Percentiles rank a stretch among this genome's conserved stretches.
Evolutionary conservation across 2,329 filamentous ascomycete species (phyloP).

Genomic region (Pezicula carpinea): DNA sequence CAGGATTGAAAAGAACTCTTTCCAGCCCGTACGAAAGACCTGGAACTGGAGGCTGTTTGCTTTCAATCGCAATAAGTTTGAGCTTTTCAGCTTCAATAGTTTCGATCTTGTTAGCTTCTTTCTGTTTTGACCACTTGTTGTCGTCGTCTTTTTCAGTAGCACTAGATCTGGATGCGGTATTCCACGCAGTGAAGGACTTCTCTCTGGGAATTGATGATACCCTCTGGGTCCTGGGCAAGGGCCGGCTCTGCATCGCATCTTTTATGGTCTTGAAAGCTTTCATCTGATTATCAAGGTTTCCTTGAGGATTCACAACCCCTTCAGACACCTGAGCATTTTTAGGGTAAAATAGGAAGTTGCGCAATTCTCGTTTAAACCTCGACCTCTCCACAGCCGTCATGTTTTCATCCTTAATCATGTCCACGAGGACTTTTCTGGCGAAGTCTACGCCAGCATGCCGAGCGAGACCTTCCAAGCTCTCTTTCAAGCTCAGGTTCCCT

Average conservation of each 20-base stretch:
- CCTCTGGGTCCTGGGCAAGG: not conserved
- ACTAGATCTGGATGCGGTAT: too few relatives aligned
- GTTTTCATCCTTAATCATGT: not conserved
- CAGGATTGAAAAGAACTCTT: constrained; percentile 84
- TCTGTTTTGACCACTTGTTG: constrained; percentile 1
- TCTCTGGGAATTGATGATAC: not conserved
- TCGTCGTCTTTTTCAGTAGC: not conserved
- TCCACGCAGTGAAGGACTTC: too few relatives aligned
- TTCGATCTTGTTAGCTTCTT: constrained; percentile 18
- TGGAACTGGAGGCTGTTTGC: constrained; percentile 24
- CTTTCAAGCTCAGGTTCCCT: too few relatives aligned
- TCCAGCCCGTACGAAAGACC: constrained; percentile 28
- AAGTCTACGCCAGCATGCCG: not conserved
- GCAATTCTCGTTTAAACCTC: not conserved
- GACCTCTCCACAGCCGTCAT: not conserved
- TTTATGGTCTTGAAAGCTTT: constrained; percentile 1
- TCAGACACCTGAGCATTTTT: not conserved
- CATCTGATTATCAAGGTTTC: not conserved
- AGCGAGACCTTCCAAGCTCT: not conserved
- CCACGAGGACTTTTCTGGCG: not conserved
- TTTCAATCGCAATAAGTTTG: constrained; percentile 22
- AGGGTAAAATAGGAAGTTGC: not conserved
- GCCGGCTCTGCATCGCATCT: constrained; percentile 4
- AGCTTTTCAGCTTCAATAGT: constrained; percentile 22
- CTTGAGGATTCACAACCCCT: not conserved